Evolutionary conservation across 225 moss, liverwort and hornwort genomes (phyloP).

Genomic region (Marchantia polymorpha): DNA sequence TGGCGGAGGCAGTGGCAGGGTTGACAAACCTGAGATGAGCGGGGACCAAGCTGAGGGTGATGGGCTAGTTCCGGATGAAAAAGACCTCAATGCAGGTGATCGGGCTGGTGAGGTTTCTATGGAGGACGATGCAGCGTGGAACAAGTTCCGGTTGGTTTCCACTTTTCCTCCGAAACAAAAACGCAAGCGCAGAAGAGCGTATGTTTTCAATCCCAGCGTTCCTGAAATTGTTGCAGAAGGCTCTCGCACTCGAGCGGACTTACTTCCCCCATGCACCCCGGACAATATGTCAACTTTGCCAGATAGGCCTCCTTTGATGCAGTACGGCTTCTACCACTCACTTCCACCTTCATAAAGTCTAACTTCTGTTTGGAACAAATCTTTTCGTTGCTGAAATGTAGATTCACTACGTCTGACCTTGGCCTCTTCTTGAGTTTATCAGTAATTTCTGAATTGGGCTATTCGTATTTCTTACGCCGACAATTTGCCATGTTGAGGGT

Average conservation of each 20-base stretch:
- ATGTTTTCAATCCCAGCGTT: conserved; percentile 19
- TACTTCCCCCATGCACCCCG: conserved; percentile 15
- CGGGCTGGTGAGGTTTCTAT: not conserved
- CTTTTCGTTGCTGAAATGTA: not conserved
- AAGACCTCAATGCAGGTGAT: not conserved
- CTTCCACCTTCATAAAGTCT: not conserved
- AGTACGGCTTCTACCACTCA: conserved; percentile 2
- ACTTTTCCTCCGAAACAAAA: conserved; percentile 8
- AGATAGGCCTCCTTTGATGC: conserved; percentile 11
- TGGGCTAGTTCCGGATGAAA: not conserved
- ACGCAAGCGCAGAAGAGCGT: conserved; percentile 10
- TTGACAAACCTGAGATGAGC: conserved; percentile 4
- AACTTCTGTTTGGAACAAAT: not conserved
- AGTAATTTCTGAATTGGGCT: too few species aligned
- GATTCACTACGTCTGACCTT: too few species aligned
- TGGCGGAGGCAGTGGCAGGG: conserved; percentile 8
- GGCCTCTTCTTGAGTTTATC: too few species aligned
- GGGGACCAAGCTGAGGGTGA: conserved; percentile 10
- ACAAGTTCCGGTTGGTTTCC: conserved; percentile 10
- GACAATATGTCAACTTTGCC: conserved; percentile 8
- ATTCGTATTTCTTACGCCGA: not conserved
- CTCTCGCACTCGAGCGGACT: not conserved
- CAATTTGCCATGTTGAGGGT: not conserved
- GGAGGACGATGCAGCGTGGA: conserved; percentile 17
- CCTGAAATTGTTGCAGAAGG: conserved; percentile 18